A percentile compares a stretch with the other conserved stretches of the same genome.
Conservation (phyloP, 306 rosid genomes). For the Lupinus albus region DNA sequence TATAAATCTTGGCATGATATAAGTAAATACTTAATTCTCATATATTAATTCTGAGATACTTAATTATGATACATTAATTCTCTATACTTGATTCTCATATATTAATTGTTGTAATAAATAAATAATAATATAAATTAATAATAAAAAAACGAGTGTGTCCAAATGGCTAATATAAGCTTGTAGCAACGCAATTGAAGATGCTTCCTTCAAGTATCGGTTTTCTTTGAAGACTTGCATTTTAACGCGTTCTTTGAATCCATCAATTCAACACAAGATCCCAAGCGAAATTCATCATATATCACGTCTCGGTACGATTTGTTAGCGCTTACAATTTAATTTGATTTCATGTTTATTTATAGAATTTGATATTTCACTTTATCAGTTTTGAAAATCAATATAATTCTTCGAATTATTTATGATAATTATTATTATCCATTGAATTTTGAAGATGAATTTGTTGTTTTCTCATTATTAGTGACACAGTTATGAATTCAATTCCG, state of each 20-base stretch:
- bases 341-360: background rate
- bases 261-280: background rate
- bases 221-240: too few species aligned
- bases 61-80: too few species aligned
- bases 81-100: too few species aligned
- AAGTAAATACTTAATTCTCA: too few species aligned
- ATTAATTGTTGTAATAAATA: too few species aligned
- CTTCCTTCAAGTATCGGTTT: background rate
- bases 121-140: too few species aligned
- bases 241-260: background rate
- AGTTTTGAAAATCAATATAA: conserved; percentile 4
- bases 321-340: background rate
- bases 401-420: background rate
- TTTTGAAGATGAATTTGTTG: too few species aligned
- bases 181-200: background rate
- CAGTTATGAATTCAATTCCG: background rate
- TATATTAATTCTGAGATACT: too few species aligned
- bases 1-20: too few species aligned
- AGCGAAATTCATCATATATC: background rate
- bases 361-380: conserved; percentile 2
- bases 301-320: conserved; percentile 8
- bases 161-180: background rate
- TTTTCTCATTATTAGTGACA: too few species aligned
- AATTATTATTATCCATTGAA: too few species aligned
- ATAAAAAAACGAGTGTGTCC: too few species aligned